These are phyloP conservation scores for Phaeosphaeriaceae sp. DNA, from an alignment of 2,329 filamentous ascomycete genomes.

Conservation along the genomic window DNA sequence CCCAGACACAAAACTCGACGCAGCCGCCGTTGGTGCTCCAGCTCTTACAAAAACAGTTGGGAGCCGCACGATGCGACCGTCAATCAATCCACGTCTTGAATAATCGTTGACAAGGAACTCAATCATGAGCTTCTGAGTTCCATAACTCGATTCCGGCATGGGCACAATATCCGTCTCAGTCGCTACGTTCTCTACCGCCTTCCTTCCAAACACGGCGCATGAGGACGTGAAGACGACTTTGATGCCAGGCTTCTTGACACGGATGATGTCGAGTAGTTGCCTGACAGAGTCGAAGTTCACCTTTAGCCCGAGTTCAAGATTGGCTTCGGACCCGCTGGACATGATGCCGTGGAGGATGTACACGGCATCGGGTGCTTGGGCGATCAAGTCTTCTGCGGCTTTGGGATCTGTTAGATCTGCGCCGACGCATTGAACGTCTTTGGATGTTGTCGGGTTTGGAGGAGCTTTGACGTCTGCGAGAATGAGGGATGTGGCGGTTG, in stretches of 20 bases:
- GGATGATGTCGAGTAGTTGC: constrained; percentile 62
- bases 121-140: constrained; percentile 69
- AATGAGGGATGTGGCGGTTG: constrained; percentile 56
- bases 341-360: constrained; percentile 74
- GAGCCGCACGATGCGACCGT: constrained; percentile 66
- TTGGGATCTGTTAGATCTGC: constrained; percentile 60
- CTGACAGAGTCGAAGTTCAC: constrained; percentile 70
- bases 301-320: constrained; percentile 65
- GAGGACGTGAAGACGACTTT: constrained; percentile 69
- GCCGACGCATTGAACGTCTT: constrained; percentile 59
- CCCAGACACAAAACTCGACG: constrained; percentile 69
- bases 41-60: constrained; percentile 70
- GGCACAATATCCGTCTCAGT: constrained; percentile 58
- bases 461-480: constrained; percentile 67
- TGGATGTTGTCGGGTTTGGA: constrained; percentile 54
- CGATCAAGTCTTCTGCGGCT: constrained; percentile 33
- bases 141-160: constrained; percentile 69
- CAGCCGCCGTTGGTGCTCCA: constrained; percentile 66
- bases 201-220: constrained; percentile 69
- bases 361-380: constrained; percentile 40
- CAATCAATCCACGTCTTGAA: constrained; percentile 65
- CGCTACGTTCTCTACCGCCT: constrained; percentile 55
- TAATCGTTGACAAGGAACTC: constrained; percentile 71
- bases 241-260: constrained; percentile 59
- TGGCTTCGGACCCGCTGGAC: constrained; percentile 69